Percentiles rank a stretch among this genome's conserved stretches.
phyloP scores from a whole-genome alignment of 2,329 filamentous ascomycete species.

The Trichoderma simmonsii region DNA sequence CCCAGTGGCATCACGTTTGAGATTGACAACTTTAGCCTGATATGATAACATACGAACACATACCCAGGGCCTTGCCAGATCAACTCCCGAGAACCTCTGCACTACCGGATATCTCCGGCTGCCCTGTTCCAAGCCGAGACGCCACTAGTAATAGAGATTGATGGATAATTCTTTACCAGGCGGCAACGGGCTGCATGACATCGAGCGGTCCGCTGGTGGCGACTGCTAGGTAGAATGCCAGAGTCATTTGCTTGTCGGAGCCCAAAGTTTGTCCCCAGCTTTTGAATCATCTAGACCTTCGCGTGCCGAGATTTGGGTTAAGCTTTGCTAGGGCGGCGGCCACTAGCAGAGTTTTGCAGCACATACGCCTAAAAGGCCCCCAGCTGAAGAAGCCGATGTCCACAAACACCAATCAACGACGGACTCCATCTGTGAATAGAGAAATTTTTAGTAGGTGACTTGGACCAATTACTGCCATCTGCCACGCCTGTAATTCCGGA shows the following conservation, averaged over 20 bases:
- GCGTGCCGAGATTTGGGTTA: neutral
- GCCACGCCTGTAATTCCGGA: neutral
- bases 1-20: neutral
- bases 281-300: neutral
- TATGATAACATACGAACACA: neutral
- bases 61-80: neutral
- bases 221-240: neutral
- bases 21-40: neutral
- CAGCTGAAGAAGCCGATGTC: neutral
- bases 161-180: neutral
- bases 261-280: neutral
- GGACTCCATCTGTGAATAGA: neutral
- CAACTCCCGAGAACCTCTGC: neutral
- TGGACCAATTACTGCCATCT: neutral
- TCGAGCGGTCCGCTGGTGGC: neutral
- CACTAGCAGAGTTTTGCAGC: neutral
- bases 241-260: neutral
- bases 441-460: neutral
- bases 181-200: neutral
- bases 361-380: neutral
- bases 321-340: neutral
- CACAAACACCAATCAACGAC: neutral
- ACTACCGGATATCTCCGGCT: neutral
- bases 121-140: neutral
- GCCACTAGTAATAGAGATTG: neutral